Percentiles rank a stretch among this genome's conserved stretches.
These are phyloP conservation scores for Thelonectria olida DNA, from an alignment of 2,329 filamentous ascomycete species.

Conservation along the genomic window DNA sequence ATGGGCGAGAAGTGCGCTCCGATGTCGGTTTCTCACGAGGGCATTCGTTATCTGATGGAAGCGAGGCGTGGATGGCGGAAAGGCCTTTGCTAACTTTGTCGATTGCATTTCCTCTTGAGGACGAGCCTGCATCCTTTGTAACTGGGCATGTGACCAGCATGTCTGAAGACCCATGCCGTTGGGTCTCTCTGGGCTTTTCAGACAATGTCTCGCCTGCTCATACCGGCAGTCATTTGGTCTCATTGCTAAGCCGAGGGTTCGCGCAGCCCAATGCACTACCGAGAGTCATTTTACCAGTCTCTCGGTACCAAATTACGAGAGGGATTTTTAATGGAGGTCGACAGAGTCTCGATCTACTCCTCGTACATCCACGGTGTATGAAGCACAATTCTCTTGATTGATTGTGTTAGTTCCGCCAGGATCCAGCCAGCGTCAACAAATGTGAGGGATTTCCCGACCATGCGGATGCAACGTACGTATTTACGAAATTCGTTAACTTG, in stretches of 20 bases:
- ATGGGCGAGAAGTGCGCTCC: constrained; percentile 2
- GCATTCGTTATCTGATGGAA: background rate
- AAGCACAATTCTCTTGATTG: too few relatives aligned
- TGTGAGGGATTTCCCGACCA: too few relatives aligned
- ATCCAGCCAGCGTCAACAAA: too few relatives aligned
- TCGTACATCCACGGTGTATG: background rate
- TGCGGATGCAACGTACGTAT: too few relatives aligned
- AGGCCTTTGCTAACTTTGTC: background rate
- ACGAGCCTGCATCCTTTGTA: background rate
- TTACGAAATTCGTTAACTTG: too few relatives aligned
- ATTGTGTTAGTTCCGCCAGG: too few relatives aligned
- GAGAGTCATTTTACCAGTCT: background rate
- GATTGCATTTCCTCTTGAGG: background rate
- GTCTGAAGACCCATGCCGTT: background rate
- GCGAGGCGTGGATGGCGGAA: background rate
- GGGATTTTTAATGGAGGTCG: background rate
- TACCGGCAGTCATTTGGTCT: background rate
- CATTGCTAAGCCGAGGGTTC: background rate
- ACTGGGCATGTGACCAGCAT: background rate
- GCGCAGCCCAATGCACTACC: background rate
- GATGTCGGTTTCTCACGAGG: constrained; percentile 17
- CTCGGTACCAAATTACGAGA: background rate
- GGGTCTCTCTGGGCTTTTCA: background rate
- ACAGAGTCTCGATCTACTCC: too few relatives aligned
- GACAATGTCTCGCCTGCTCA: constrained; percentile 3